Percentiles rank a stretch among this genome's conserved stretches.
phyloP scores from a whole-genome alignment of 2,329 filamentous ascomycete species.

The Venturia pyrina region DNA sequence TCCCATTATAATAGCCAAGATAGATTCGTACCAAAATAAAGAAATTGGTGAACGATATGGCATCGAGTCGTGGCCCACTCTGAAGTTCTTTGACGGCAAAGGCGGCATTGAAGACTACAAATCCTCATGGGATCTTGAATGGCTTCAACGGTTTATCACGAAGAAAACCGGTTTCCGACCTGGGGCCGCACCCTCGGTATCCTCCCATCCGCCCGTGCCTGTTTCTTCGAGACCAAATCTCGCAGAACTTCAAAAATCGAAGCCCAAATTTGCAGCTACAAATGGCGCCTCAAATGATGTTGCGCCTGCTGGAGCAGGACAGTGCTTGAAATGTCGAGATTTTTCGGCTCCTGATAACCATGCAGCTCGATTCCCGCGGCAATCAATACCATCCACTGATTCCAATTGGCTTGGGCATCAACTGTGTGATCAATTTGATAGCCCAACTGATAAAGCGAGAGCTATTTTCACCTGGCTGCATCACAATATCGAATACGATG shows the following conservation, averaged over 20 bases:
- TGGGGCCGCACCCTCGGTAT: conserved; percentile 6
- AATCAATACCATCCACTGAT: conserved; percentile 58
- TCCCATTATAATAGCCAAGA: conserved; percentile 80
- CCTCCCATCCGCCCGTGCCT: conserved; percentile 42
- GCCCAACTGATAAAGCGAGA: conserved; percentile 79
- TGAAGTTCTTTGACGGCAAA: conserved; percentile 92
- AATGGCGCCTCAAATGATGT: not conserved
- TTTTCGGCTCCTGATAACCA: conserved; percentile 73
- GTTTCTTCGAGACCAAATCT: conserved; percentile 47
- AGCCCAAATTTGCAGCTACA: conserved; percentile 27
- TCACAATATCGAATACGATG: conserved; percentile 84
- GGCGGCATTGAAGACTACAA: conserved; percentile 62
- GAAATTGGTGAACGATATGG: conserved; percentile 63
- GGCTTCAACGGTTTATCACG: conserved; percentile 72
- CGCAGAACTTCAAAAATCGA: conserved; percentile 43
- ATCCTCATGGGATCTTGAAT: conserved; percentile 62
- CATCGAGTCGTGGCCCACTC: conserved; percentile 83
- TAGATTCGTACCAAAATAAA: conserved; percentile 89
- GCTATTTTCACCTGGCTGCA: conserved; percentile 94
- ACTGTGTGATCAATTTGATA: conserved; percentile 70
- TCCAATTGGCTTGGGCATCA: conserved; percentile 66
- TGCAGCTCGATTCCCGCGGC: conserved; percentile 64
- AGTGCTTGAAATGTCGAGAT: conserved; percentile 74
- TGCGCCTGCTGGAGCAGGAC: not conserved
- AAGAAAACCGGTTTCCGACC: conserved; percentile 59